phyloP scores from a whole-genome alignment of 2,329 filamentous ascomycete species.

The Zymoseptoria brevis region DNA sequence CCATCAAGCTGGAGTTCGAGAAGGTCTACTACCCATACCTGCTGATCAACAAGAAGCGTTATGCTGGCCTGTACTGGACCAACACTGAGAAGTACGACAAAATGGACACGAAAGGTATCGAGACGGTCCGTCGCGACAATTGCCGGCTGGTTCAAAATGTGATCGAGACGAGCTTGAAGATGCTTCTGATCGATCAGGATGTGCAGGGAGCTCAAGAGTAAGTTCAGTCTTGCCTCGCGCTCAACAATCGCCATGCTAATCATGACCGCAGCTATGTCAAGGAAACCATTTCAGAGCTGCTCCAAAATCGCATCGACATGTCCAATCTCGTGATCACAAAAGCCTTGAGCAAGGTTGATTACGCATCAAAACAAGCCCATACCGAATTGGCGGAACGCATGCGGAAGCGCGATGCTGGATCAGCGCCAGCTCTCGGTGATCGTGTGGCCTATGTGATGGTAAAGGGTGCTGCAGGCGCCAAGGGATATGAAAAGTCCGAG shows the following conservation, averaged over 20 bases:
- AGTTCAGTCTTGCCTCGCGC: conserved; percentile 33
- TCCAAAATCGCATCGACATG: conserved; percentile 98
- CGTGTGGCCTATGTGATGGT: conserved; percentile 98
- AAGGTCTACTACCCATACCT: conserved; percentile 98
- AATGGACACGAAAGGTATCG: conserved; percentile 99
- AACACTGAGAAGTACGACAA: conserved; percentile 93
- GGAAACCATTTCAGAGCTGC: conserved; percentile 83
- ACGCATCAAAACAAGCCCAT: conserved; percentile 88
- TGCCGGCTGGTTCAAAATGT: conserved; percentile 92
- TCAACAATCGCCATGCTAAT: conserved; percentile 32
- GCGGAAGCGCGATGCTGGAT: conserved; percentile 93
- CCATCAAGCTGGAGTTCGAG: conserved; percentile 98
- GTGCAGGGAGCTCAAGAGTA: conserved; percentile 87
- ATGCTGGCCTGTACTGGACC: conserved; percentile 96
- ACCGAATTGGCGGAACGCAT: conserved; percentile 92
- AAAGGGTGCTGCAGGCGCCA: conserved; percentile 78
- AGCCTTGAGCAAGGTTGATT: conserved; percentile 82
- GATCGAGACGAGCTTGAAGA: conserved; percentile 90
- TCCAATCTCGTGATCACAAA: conserved; percentile 99
- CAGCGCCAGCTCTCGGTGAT: conserved; percentile 84
- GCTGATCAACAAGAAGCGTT: conserved; percentile 99
- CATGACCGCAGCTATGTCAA: conserved; percentile 70
- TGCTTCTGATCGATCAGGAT: conserved; percentile 91
- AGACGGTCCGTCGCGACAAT: conserved; percentile 95
- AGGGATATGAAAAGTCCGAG: conserved; percentile 95